These are phyloP conservation scores for Amphichorda felina DNA, from an alignment of 2,329 filamentous ascomycete species.

Conservation along the genomic window DNA sequence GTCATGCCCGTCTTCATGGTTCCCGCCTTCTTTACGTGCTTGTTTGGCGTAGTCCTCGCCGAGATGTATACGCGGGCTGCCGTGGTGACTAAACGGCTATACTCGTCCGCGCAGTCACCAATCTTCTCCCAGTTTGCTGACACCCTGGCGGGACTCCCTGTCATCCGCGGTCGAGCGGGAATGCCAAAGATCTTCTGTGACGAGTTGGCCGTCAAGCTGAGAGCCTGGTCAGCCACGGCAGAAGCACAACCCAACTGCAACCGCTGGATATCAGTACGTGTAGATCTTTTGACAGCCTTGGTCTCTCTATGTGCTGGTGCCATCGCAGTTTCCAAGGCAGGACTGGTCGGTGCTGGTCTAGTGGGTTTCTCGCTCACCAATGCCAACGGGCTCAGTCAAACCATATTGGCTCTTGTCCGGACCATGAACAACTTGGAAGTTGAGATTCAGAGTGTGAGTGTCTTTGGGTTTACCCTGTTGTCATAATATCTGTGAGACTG, in stretches of 20 bases:
- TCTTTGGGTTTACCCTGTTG: neutral
- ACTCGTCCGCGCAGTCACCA: conserved; percentile 36
- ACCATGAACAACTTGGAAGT: conserved; percentile 44
- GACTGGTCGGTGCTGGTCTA: neutral
- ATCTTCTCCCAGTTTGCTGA: conserved; percentile 46
- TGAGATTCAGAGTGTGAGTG: conserved; percentile 28
- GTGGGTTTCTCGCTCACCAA: conserved; percentile 32
- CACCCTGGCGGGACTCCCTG: conserved; percentile 33
- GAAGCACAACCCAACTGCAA: conserved; percentile 44
- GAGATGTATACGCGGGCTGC: conserved; percentile 39
- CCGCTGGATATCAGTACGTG: conserved; percentile 42
- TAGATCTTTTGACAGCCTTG: conserved; percentile 41
- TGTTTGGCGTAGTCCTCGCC: conserved; percentile 30
- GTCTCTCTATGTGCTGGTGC: conserved; percentile 38
- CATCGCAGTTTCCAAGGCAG: conserved; percentile 27
- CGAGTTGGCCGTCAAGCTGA: conserved; percentile 37
- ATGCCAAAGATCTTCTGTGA: conserved; percentile 35
- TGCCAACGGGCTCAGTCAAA: conserved; percentile 39
- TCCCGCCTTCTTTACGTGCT: conserved; percentile 31
- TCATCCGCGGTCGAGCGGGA: conserved; percentile 35
- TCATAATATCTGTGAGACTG: no score
- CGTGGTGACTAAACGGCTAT: conserved; percentile 31
- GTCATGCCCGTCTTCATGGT: conserved; percentile 40
- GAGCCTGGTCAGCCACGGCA: conserved; percentile 30
- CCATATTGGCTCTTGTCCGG: conserved; percentile 38